Evolutionary conservation across 2,329 filamentous ascomycete species (phyloP).

Genomic region (Cladosporium phlei): DNA sequence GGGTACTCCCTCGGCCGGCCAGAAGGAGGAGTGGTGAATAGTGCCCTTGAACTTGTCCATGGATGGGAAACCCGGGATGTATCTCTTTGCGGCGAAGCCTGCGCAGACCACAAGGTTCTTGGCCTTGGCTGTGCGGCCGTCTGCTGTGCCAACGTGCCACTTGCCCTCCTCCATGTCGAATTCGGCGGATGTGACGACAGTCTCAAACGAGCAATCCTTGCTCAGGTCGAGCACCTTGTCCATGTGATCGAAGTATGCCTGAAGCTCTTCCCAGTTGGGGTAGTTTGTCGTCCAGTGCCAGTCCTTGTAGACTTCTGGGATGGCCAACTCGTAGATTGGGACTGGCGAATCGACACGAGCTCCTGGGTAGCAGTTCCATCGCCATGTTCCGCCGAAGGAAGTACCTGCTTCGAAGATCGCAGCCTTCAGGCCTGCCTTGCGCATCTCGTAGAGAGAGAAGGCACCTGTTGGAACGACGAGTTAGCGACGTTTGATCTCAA

Average conservation of each 20-base stretch:
- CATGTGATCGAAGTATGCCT: slow-evolving; percentile 56
- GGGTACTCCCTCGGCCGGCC: slow-evolving; percentile 45
- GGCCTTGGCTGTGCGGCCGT: slow-evolving; percentile 48
- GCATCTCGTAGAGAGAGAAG: slow-evolving; percentile 39
- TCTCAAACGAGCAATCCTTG: slow-evolving; percentile 56
- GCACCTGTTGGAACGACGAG: slow-evolving; percentile 24
- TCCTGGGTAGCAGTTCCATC: slow-evolving; percentile 34
- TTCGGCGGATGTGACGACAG: slow-evolving; percentile 48
- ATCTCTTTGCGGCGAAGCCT: slow-evolving; percentile 57
- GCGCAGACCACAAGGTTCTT: slow-evolving; percentile 52
- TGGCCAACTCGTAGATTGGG: slow-evolving; percentile 28
- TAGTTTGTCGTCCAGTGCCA: slow-evolving; percentile 38
- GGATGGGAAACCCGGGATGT: slow-evolving; percentile 57
- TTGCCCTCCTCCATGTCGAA: slow-evolving; percentile 46
- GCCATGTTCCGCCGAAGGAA: slow-evolving; percentile 33
- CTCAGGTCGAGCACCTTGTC: slow-evolving; percentile 52
- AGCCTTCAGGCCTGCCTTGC: slow-evolving; percentile 29
- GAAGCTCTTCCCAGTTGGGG: slow-evolving; percentile 42
- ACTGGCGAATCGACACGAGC: slow-evolving; percentile 42
- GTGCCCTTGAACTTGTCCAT: slow-evolving; percentile 57
- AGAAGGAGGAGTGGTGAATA: slow-evolving; percentile 43
- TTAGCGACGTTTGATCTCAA: too few relatives aligned
- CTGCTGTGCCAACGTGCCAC: slow-evolving; percentile 50
- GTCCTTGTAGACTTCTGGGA: slow-evolving; percentile 40
- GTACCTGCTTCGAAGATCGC: slow-evolving; percentile 30